Evolutionary conservation across 805 yeast species (phyloP).

Genomic region (Metschnikowia vanudenii): DNA sequence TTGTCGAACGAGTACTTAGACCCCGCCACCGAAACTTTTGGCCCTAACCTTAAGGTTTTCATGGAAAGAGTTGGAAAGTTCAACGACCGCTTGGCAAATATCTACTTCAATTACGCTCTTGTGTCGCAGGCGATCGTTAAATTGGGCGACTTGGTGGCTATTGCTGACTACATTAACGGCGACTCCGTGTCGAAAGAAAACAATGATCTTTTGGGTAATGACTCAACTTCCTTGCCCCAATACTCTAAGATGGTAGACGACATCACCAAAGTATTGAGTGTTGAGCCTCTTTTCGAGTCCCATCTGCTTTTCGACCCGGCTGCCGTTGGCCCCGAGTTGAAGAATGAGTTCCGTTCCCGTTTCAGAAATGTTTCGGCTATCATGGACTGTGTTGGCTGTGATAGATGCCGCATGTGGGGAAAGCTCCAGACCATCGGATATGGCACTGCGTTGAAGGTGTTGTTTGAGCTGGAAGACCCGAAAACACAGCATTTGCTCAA

Average conservation of each 20-base stretch:
- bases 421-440: conserved; percentile 96
- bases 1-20: conserved; percentile 72
- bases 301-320: conserved; percentile 46
- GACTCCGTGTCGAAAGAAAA: conserved; percentile 25
- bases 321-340: conserved; percentile 51
- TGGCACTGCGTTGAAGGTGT: conserved; percentile 90
- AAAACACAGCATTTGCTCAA: conserved; percentile 53
- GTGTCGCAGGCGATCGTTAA: conserved; percentile 79
- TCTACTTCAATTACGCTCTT: conserved; percentile 89
- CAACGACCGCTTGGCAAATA: conserved; percentile 85
- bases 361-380: conserved; percentile 87
- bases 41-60: conserved; percentile 77
- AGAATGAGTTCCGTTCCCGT: conserved; percentile 80
- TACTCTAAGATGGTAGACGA: conserved; percentile 11
- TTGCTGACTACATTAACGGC: conserved; percentile 27
- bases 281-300: conserved; percentile 45
- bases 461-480: conserved; percentile 70
- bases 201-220: conserved; percentile 30
- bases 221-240: conserved; percentile 36
- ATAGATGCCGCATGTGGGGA: conserved; percentile 97
- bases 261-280: conserved; percentile 12
- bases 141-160: conserved; percentile 31
- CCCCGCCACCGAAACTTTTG: conserved; percentile 72
- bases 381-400: conserved; percentile 99
- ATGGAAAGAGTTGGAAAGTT: conserved; percentile 86